Evolutionary conservation across 371 early-diverging fungal genomes (phyloP).

Genomic region (Actinomortierella wolfii): DNA sequence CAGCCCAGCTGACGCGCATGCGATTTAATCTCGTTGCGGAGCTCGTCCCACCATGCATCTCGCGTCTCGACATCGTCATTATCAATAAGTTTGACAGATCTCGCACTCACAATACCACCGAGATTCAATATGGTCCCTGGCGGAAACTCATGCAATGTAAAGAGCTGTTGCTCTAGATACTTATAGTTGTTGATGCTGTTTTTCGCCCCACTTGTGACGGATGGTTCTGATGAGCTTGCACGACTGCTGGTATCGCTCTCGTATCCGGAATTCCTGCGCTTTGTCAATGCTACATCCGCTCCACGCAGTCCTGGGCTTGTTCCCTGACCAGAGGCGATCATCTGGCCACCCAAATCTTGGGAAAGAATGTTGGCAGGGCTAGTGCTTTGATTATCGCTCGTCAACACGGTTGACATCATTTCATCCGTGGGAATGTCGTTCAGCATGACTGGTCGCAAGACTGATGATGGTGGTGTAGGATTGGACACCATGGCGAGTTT

Average conservation of each 20-base stretch:
- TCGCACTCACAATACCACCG: constrained; percentile 74
- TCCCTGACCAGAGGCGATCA: neutral
- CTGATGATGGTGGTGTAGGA: constrained; percentile 16
- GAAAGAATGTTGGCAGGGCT: constrained; percentile 10
- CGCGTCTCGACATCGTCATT: constrained; percentile 60
- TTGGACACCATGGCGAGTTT: constrained; percentile 44
- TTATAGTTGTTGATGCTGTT: constrained; percentile 48
- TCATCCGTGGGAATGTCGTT: constrained; percentile 31
- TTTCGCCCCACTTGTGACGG: constrained; percentile 37
- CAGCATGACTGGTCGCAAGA: constrained; percentile 17
- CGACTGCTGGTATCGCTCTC: constrained; percentile 26
- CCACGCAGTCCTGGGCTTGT: constrained; percentile 6
- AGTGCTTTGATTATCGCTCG: constrained; percentile 9
- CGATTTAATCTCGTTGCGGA: constrained; percentile 72
- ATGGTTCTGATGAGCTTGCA: constrained; percentile 28
- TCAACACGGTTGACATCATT: constrained; percentile 17
- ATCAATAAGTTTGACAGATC: constrained; percentile 72
- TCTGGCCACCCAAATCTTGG: neutral
- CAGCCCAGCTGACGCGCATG: constrained; percentile 71
- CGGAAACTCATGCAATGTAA: constrained; percentile 63
- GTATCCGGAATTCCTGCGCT: constrained; percentile 9
- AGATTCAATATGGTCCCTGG: constrained; percentile 58
- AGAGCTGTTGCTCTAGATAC: constrained; percentile 51
- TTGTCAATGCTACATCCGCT: neutral
- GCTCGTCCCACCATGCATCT: constrained; percentile 78